phyloP scores from a whole-genome alignment of 164 flowering plant genomes.

The Akebia trifoliata region DNA sequence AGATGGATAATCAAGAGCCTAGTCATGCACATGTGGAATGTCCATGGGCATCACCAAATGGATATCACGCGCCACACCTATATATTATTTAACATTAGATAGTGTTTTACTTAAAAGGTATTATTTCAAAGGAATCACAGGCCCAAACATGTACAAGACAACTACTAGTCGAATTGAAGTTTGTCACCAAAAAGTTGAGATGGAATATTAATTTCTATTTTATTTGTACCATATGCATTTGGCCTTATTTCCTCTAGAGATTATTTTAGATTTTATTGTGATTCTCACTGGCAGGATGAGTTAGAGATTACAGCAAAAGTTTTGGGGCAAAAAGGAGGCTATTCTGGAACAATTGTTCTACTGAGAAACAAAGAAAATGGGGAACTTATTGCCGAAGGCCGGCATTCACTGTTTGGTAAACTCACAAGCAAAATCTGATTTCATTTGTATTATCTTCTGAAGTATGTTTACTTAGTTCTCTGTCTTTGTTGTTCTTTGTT shows the following conservation, averaged over 20 bases:
- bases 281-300: constrained; percentile 55
- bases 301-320: constrained; percentile 50
- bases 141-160: too few relatives aligned
- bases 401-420: constrained; percentile 54
- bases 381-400: constrained; percentile 67
- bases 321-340: constrained; percentile 50
- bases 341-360: constrained; percentile 44
- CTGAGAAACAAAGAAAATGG: constrained; percentile 55
- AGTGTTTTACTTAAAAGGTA: too few relatives aligned
- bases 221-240: not conserved
- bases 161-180: too few relatives aligned
- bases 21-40: too few relatives aligned
- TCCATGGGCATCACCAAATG: too few relatives aligned
- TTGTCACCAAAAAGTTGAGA: too few relatives aligned
- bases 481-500: too few relatives aligned
- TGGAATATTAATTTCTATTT: not conserved
- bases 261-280: constrained; percentile 5
- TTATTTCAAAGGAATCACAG: too few relatives aligned
- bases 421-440: constrained; percentile 44
- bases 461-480: too few relatives aligned
- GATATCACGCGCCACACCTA: too few relatives aligned
- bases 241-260: not conserved
- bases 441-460: not conserved
- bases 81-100: too few relatives aligned
- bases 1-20: too few relatives aligned